phyloP scores from a whole-genome alignment of 306 rosid genomes.

The Urtica urens region DNA sequence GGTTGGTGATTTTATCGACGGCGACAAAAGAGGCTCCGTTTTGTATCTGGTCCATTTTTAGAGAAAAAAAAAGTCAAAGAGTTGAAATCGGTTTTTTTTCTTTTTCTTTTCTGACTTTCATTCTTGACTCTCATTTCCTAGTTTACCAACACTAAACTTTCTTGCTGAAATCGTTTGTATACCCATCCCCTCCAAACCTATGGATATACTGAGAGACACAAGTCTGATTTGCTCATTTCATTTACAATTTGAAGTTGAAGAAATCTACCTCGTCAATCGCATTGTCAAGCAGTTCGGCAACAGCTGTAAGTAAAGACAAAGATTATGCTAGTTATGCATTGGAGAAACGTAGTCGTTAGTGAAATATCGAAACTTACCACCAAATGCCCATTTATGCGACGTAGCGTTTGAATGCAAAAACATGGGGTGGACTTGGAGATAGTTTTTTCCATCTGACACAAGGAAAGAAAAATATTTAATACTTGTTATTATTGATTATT shows the following conservation, averaged over 20 bases:
- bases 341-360: neutral
- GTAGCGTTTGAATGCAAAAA: conserved; percentile 98
- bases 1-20: conserved; percentile 69
- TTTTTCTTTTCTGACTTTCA: no score
- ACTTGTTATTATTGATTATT: no score
- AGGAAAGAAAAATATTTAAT: neutral
- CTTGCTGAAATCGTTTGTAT: no score
- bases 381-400: conserved; percentile 95
- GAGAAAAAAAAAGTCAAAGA: conserved; percentile 22
- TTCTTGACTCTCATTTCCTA: no score
- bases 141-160: no score
- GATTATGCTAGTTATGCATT: neutral
- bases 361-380: conserved; percentile 47
- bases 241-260: neutral
- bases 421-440: conserved; percentile 69
- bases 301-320: conserved; percentile 43
- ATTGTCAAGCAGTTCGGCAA: conserved; percentile 90
- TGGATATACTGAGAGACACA: no score
- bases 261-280: conserved; percentile 96
- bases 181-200: no score
- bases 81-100: conserved; percentile 5
- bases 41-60: conserved; percentile 56
- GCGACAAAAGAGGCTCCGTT: conserved; percentile 87
- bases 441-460: conserved; percentile 51
- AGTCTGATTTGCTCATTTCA: neutral